Conservation (phyloP, 2,329 filamentous ascomycete species). For the Chrysosporium keratinophilum region DNA sequence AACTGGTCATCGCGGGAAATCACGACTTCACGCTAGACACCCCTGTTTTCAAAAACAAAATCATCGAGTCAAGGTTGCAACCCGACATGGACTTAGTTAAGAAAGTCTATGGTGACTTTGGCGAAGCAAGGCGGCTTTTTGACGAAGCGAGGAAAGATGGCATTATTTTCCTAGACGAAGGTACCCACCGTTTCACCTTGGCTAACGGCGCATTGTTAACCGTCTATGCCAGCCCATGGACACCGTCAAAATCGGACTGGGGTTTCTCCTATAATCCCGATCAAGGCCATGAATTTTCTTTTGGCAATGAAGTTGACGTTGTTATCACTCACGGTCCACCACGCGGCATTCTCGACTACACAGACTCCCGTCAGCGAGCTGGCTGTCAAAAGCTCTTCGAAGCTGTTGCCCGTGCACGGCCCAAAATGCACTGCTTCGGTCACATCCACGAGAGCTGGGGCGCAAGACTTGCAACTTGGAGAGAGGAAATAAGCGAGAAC, state of each 20-base stretch:
- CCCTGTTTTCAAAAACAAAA: slow-evolving; percentile 28
- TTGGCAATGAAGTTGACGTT: slow-evolving; percentile 33
- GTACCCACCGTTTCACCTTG: slow-evolving; percentile 40
- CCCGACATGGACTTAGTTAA: slow-evolving; percentile 23
- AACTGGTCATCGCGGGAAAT: slow-evolving; percentile 47
- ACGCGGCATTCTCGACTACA: slow-evolving; percentile 41
- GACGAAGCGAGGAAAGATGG: slow-evolving; percentile 28
- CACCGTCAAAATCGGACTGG: slow-evolving; percentile 39
- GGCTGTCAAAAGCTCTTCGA: slow-evolving; percentile 27
- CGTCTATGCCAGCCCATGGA: slow-evolving; percentile 47
- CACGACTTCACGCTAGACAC: slow-evolving; percentile 42
- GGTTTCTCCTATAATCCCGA: slow-evolving; percentile 42
- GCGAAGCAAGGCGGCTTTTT: slow-evolving; percentile 34
- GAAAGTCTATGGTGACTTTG: slow-evolving; percentile 34
- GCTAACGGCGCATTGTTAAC: slow-evolving; percentile 41
- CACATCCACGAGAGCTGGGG: slow-evolving; percentile 47
- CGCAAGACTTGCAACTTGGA: slow-evolving; percentile 45
- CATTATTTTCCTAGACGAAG: slow-evolving; percentile 44
- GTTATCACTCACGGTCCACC: slow-evolving; percentile 49
- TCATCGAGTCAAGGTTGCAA: slow-evolving; percentile 21
- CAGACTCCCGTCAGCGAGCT: slow-evolving; percentile 22
- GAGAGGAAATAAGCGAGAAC: slow-evolving; percentile 20
- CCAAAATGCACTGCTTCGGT: slow-evolving; percentile 33
- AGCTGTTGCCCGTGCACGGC: slow-evolving; percentile 25
- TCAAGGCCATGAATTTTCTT: slow-evolving; percentile 30